These are phyloP conservation scores for Rhizopogon vulgaris DNA, from an alignment of 768 basidiomycete species.

Conservation along the genomic window DNA sequence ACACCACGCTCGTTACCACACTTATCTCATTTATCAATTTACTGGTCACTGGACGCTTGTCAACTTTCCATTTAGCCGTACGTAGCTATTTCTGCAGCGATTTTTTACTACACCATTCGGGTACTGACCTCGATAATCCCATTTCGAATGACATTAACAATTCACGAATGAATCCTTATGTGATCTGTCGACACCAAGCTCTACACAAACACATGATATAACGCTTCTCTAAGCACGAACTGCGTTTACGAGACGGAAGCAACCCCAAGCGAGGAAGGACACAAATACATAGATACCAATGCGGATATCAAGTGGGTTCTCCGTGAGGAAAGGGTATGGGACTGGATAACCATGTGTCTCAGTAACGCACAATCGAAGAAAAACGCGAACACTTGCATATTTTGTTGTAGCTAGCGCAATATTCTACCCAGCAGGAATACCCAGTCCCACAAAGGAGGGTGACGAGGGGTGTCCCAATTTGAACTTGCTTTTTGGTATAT, in stretches of 20 bases:
- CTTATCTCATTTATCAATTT: not conserved
- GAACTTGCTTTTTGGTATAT: conserved; percentile 29
- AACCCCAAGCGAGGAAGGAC: conserved; percentile 43
- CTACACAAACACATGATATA: not conserved
- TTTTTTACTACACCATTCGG: not conserved
- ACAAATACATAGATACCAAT: conserved; percentile 54
- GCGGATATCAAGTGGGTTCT: conserved; percentile 46
- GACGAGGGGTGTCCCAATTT: conserved; percentile 11
- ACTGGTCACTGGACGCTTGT: not conserved
- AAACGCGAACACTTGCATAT: conserved; percentile 40
- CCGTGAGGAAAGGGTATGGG: conserved; percentile 79
- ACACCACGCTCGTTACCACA: not conserved
- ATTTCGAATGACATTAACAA: not conserved
- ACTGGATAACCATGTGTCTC: conserved; percentile 33
- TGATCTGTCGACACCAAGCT: not conserved
- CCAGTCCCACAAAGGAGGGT: conserved; percentile 27
- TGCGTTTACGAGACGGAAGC: conserved; percentile 55
- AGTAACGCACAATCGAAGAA: conserved; percentile 1
- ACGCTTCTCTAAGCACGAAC: conserved; percentile 35
- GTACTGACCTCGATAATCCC: not conserved
- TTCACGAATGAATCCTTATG: not conserved
- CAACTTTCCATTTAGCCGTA: not conserved
- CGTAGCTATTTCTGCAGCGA: too few species aligned
- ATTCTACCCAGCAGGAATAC: conserved; percentile 66
- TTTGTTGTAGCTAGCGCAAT: conserved; percentile 55